Evolutionary conservation across 2,329 filamentous ascomycete genomes (phyloP).

Genomic region (Exutisphaerella laricina): DNA sequence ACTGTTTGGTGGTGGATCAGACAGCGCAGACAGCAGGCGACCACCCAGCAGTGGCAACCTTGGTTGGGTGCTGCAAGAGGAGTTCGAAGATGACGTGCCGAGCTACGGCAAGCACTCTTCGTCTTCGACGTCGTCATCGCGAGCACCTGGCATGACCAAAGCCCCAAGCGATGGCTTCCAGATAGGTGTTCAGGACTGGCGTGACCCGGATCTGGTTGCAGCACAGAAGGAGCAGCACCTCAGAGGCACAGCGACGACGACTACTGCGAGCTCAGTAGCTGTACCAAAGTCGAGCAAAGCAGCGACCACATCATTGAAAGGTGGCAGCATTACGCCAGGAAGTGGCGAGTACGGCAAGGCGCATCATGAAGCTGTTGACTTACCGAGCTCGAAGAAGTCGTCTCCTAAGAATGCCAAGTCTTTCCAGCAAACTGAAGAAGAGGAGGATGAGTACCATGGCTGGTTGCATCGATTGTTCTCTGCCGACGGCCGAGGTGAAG

Average conservation of each 20-base stretch:
- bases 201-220: slow-evolving; percentile 67
- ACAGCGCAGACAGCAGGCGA: slow-evolving; percentile 48
- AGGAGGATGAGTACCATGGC: slow-evolving; percentile 17
- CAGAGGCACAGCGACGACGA: slow-evolving; percentile 24
- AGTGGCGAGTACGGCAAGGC: slow-evolving; percentile 63
- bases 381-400: slow-evolving; percentile 12
- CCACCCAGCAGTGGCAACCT: slow-evolving; percentile 68
- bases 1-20: slow-evolving; percentile 30
- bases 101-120: slow-evolving; percentile 29
- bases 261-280: slow-evolving; percentile 15
- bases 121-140: slow-evolving; percentile 27
- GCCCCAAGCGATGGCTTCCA: slow-evolving; percentile 59
- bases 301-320: slow-evolving; percentile 38
- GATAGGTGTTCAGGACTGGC: slow-evolving; percentile 83
- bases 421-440: slow-evolving; percentile 15
- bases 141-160: slow-evolving; percentile 31
- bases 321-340: slow-evolving; percentile 64
- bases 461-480: slow-evolving; percentile 27
- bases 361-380: slow-evolving; percentile 24
- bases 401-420: slow-evolving; percentile 13
- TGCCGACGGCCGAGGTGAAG: slow-evolving; percentile 11
- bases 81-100: slow-evolving; percentile 58
- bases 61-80: slow-evolving; percentile 65
- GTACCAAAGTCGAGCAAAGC: slow-evolving; percentile 29
- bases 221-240: slow-evolving; percentile 31